Evolutionary conservation across 148 eudicot genomes (phyloP), one percentile per base, ranked within the genome.

Genomic region (Rhododendron mucronatum): DNA sequence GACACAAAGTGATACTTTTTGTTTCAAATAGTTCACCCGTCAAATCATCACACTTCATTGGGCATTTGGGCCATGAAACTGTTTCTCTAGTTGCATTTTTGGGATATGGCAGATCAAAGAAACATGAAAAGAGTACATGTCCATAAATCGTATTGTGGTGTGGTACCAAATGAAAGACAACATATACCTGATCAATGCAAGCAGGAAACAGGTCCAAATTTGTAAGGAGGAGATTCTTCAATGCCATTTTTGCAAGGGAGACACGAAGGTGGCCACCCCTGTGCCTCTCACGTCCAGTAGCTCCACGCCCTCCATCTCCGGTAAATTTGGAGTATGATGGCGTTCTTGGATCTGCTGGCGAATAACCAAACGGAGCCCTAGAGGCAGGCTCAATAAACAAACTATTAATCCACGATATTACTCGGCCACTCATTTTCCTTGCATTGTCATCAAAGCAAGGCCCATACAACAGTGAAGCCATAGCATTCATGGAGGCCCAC

Each of bases 261-360:
- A 94, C 95, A 65, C 99, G 98, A 82, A 93, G 95, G 87, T 95
- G 95, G 80, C 98, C 99, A 88, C 98, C 98, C 85, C 92, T 95
- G 87, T 95, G 98, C 85, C 96, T 91, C 88, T 97, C 99, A 87
- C 98, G 99, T 48, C 95, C 94, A 55, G 94, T 78, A 85, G 91
- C 91, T 87, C 95, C 98, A 85, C 99, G 95, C 47, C 90, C 95
- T 84, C 94, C 94, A 84, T 97, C 99, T 86, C 92, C 96, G 41
- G 95, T 77, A 86, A 89, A 91, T 87, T 94, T 97, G 67, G 99
- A 89, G 87, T 95, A 93, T 67, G 99, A 97, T 81, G 99, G 99
- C 39, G 99, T 97, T 91, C 99, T 94, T 82, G 99, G 99, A 94
- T 97, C 99, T 26, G 95, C 99, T n/a, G 99, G 99, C 23, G 99